Percentiles rank a stretch among this genome's conserved stretches.
Conservation (phyloP, 208 protist species). For the Vickermania ingenoplastis region DNA sequence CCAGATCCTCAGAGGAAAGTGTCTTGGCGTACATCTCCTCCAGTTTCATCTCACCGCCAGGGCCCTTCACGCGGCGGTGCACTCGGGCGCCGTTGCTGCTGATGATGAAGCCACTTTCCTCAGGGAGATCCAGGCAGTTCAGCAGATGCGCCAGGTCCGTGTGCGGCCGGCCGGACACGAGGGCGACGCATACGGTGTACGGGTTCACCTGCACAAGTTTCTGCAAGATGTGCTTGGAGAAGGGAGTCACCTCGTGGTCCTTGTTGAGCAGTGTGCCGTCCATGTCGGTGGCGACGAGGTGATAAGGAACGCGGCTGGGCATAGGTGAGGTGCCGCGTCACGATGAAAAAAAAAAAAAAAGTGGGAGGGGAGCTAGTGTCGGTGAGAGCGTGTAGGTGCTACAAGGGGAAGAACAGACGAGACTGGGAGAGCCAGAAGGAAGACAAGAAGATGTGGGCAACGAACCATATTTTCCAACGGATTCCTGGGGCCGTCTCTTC, state of each 20-base stretch:
- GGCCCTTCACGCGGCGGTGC: slow-evolving; percentile 4
- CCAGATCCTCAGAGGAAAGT: slow-evolving; percentile 3
- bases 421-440: too few relatives aligned
- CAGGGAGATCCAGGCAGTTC: slow-evolving; percentile 9
- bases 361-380: too few relatives aligned
- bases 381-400: too few relatives aligned
- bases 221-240: background rate
- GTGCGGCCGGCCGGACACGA: slow-evolving; percentile 16
- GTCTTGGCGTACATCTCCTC: slow-evolving; percentile 2
- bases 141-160: slow-evolving; percentile 11
- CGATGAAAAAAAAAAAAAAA: too few relatives aligned
- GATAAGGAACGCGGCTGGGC: background rate
- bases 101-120: slow-evolving; percentile 10
- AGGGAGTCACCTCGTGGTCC: background rate
- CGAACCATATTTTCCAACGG: too few relatives aligned
- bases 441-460: too few relatives aligned
- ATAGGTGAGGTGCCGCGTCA: too few relatives aligned
- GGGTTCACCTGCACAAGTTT: background rate
- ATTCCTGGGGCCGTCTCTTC: too few relatives aligned
- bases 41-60: background rate
- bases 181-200: slow-evolving; percentile 1
- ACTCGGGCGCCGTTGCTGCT: slow-evolving; percentile 17
- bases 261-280: slow-evolving; percentile 13
- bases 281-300: slow-evolving; percentile 13
- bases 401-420: too few relatives aligned